Evolutionary conservation across 768 basidiomycete species (phyloP).

Genomic region (Pisolithus marmoratus): DNA sequence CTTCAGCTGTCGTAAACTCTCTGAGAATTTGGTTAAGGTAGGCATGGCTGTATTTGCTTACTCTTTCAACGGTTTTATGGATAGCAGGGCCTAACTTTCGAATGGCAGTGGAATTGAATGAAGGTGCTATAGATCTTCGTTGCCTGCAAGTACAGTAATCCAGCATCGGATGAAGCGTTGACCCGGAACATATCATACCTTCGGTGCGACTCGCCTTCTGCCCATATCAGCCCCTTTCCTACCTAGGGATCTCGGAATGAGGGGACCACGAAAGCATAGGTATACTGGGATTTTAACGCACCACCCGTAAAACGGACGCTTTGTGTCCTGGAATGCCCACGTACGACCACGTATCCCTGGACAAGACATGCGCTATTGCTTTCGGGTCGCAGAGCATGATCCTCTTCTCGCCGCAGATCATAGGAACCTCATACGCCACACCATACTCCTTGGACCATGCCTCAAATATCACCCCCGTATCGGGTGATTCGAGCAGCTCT

Average conservation of each 20-base stretch:
- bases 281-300: slow-evolving; percentile 5
- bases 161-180: neutral
- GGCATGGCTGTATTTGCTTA: neutral
- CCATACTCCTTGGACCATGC: slow-evolving; percentile 43
- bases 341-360: slow-evolving; percentile 44
- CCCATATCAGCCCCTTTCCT: neutral
- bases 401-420: slow-evolving; percentile 26
- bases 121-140: slow-evolving; percentile 21
- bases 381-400: slow-evolving; percentile 40
- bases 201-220: neutral
- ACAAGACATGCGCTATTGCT: slow-evolving; percentile 44
- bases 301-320: slow-evolving; percentile 30
- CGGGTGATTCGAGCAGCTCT: neutral
- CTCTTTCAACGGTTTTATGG: slow-evolving; percentile 25
- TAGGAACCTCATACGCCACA: slow-evolving; percentile 35
- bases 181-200: neutral
- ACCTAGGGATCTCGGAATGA: slow-evolving; percentile 18
- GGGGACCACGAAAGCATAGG: no score
- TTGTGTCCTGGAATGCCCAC: slow-evolving; percentile 31
- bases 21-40: slow-evolving; percentile 1
- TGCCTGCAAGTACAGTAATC: slow-evolving; percentile 8
- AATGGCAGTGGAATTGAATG: slow-evolving; percentile 21
- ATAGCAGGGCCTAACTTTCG: slow-evolving; percentile 18
- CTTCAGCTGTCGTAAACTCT: slow-evolving; percentile 19
- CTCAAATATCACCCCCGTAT: slow-evolving; percentile 27